Evolutionary conservation across 495 filamentous ascomycete genomes (phyloP).

Genomic region (Bombardia bombarda): DNA sequence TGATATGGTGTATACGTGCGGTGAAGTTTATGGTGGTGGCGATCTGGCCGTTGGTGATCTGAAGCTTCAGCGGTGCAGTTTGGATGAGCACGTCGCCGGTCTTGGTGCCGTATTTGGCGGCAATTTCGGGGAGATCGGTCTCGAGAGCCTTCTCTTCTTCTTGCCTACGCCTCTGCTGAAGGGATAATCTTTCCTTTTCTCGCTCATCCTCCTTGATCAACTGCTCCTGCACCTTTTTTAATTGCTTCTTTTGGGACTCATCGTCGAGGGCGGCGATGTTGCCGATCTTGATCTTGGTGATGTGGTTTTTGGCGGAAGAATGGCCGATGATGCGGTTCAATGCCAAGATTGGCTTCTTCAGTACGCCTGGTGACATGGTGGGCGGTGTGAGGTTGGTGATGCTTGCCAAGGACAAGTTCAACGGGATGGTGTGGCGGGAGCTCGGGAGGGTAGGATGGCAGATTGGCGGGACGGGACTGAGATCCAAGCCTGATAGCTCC

Average conservation of each 20-base stretch:
- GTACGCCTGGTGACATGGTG: conserved; percentile 26
- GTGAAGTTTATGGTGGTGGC: conserved; percentile 59
- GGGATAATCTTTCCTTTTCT: conserved; percentile 45
- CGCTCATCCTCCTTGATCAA: conserved; percentile 39
- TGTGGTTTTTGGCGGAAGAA: conserved; percentile 35
- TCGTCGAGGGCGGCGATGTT: conserved; percentile 38
- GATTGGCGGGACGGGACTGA: background rate
- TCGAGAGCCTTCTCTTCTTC: conserved; percentile 35
- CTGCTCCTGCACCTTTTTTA: conserved; percentile 37
- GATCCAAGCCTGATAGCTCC: background rate
- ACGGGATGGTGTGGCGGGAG: background rate
- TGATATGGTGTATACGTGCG: conserved; percentile 76
- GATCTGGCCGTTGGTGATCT: conserved; percentile 13
- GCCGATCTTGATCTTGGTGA: conserved; percentile 35
- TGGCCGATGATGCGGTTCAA: conserved; percentile 39
- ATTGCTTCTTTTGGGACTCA: conserved; percentile 44
- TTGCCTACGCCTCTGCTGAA: conserved; percentile 38
- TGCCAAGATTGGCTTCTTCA: conserved; percentile 35
- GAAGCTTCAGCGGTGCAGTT: conserved; percentile 15
- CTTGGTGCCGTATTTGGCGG: conserved; percentile 50
- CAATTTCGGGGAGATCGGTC: conserved; percentile 47
- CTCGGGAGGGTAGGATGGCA: background rate
- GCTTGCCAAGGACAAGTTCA: background rate
- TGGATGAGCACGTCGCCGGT: conserved; percentile 24
- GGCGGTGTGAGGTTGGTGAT: background rate